Evolutionary conservation across 768 basidiomycete species (phyloP).

Genomic region (Lenzites betulinus): DNA sequence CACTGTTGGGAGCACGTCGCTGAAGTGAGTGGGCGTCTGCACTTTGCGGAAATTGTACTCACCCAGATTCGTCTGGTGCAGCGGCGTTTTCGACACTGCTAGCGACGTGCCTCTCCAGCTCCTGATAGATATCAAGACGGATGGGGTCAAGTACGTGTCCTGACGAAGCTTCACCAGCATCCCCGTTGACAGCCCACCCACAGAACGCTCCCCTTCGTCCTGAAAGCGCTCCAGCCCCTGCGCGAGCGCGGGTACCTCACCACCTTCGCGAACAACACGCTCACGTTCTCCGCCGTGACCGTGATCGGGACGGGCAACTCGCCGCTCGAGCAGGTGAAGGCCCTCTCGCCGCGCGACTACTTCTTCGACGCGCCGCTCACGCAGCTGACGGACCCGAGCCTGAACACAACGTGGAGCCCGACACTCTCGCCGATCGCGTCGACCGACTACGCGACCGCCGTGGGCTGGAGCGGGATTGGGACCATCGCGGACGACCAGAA

Average conservation of each 20-base stretch:
- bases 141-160: constrained; percentile 44
- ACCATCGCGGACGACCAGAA: constrained; percentile 43
- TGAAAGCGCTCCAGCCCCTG: constrained; percentile 48
- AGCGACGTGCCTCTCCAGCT: constrained; percentile 45
- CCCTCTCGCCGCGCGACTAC: constrained; percentile 46
- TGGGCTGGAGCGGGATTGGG: constrained; percentile 52
- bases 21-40: constrained; percentile 47
- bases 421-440: constrained; percentile 53
- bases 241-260: constrained; percentile 47
- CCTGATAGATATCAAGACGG: constrained; percentile 55
- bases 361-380: constrained; percentile 56
- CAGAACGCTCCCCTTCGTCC: constrained; percentile 47
- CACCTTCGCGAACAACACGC: constrained; percentile 43
- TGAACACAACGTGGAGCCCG: constrained; percentile 43
- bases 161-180: no score
- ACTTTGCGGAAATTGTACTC: no score
- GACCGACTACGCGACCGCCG: constrained; percentile 45
- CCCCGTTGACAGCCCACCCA: constrained; percentile 3
- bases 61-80: constrained; percentile 28
- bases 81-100: constrained; percentile 54
- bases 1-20: constrained; percentile 40
- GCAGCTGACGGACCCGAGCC: constrained; percentile 37
- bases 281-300: constrained; percentile 41
- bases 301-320: constrained; percentile 56
- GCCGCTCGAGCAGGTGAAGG: constrained; percentile 47